Conservation (phyloP, 306 rosid genomes). For the Cucurbita moschata region DNA sequence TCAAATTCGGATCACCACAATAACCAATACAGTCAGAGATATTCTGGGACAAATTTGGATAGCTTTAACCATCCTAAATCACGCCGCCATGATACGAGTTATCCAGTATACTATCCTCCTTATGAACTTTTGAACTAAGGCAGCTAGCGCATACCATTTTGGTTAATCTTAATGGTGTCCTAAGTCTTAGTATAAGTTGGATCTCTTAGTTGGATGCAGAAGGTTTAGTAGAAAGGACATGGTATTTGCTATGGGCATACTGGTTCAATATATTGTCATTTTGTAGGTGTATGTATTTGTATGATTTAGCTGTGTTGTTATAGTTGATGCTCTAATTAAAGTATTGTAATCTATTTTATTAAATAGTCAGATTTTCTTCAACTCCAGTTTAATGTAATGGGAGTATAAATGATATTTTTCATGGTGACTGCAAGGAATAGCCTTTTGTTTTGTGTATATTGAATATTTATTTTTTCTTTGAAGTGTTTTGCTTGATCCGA, state of each 20-base stretch:
- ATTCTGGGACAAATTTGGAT: slow-evolving; percentile 47
- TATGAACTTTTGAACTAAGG: slow-evolving; percentile 20
- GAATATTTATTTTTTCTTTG: background rate
- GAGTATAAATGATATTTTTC: background rate
- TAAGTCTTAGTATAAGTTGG: background rate
- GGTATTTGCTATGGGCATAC: background rate
- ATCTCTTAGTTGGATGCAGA: background rate
- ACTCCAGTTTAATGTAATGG: background rate
- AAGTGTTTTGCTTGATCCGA: background rate
- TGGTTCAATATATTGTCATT: background rate
- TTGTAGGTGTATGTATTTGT: background rate
- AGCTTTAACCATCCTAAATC: slow-evolving; percentile 47
- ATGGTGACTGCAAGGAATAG: background rate
- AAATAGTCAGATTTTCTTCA: background rate
- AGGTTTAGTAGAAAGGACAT: background rate
- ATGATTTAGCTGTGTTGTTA: background rate
- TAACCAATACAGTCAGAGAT: slow-evolving; percentile 58
- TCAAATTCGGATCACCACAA: slow-evolving; percentile 34
- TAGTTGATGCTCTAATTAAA: background rate
- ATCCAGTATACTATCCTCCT: slow-evolving; percentile 31
- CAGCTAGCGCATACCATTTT: slow-evolving; percentile 10
- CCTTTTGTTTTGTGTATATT: background rate
- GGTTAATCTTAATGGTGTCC: slow-evolving; percentile 6
- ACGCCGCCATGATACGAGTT: slow-evolving; percentile 40
- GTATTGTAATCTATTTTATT: background rate